Percentiles rank a stretch among this genome's conserved stretches.
Conservation (phyloP, 306 rosid genomes). For the Cucumis cinereus region DNA sequence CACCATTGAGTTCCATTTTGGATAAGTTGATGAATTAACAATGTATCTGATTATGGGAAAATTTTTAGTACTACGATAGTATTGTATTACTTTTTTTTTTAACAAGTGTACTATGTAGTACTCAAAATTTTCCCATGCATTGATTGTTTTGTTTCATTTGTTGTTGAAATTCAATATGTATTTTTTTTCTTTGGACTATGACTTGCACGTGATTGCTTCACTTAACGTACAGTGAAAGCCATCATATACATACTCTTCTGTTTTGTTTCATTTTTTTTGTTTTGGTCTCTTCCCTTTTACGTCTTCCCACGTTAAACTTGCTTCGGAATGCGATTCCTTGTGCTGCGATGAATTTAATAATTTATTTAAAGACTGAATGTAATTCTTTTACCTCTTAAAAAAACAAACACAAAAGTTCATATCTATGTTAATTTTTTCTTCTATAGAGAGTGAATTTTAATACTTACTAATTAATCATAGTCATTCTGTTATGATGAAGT, state of each 20-base stretch:
- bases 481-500: too few species aligned
- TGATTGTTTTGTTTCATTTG: neutral
- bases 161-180: neutral
- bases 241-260: neutral
- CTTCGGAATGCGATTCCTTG: neutral
- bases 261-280: neutral
- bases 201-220: neutral
- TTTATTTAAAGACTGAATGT: too few species aligned
- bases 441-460: too few species aligned
- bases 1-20: neutral
- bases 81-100: neutral
- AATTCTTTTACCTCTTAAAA: too few species aligned
- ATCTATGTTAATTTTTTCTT: too few species aligned
- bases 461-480: too few species aligned
- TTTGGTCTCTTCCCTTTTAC: neutral
- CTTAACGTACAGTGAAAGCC: neutral
- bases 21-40: neutral
- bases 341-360: too few species aligned
- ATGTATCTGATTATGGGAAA: neutral
- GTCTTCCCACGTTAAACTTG: neutral
- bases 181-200: neutral
- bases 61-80: neutral
- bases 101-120: neutral
- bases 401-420: too few species aligned
- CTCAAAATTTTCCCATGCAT: neutral